Evolutionary conservation across 2,329 filamentous ascomycete species (phyloP).

Genomic region (Zymoseptoria brevis): DNA sequence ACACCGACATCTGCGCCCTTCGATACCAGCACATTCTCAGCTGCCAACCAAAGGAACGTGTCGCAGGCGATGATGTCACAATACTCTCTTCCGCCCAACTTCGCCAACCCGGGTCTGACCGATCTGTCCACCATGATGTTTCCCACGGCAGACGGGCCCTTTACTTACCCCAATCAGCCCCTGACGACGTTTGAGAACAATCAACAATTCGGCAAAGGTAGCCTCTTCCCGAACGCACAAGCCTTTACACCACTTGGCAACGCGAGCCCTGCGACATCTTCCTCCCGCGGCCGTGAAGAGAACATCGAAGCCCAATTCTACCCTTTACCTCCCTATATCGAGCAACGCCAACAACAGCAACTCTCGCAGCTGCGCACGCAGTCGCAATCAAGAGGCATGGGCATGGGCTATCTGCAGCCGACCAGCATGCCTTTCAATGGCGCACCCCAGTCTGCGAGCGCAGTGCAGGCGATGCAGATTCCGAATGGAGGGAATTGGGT

Average conservation of each 20-base stretch:
- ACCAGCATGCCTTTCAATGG: constrained; percentile 16
- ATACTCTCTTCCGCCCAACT: constrained; percentile 20
- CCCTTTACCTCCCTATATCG: constrained; percentile 63
- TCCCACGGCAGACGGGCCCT: constrained; percentile 59
- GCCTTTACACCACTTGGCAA: constrained; percentile 10
- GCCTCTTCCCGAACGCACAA: constrained; percentile 6
- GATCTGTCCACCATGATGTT: constrained; percentile 76
- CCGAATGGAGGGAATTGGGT: constrained; percentile 11
- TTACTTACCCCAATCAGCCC: constrained; percentile 71
- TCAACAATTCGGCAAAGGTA: constrained; percentile 29
- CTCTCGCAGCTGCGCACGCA: constrained; percentile 6
- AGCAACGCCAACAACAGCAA: constrained; percentile 39
- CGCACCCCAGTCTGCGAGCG: constrained; percentile 11
- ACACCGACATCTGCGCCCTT: constrained; percentile 18
- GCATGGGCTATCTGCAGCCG: constrained; percentile 7
- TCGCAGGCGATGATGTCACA: constrained; percentile 17
- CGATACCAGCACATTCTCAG: constrained; percentile 12
- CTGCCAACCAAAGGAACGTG: constrained; percentile 12
- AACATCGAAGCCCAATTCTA: constrained; percentile 68
- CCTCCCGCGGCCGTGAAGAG: constrained; percentile 33
- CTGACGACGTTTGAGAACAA: constrained; percentile 51
- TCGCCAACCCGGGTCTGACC: constrained; percentile 45
- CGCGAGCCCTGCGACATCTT: constrained; percentile 8
- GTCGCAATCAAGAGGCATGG: constrained; percentile 16
- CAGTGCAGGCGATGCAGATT: constrained; percentile 11